Base-by-base conservation (phyloP, 228 moss, liverwort and hornwort species). In the Sphagnum magellanicum region DNA sequence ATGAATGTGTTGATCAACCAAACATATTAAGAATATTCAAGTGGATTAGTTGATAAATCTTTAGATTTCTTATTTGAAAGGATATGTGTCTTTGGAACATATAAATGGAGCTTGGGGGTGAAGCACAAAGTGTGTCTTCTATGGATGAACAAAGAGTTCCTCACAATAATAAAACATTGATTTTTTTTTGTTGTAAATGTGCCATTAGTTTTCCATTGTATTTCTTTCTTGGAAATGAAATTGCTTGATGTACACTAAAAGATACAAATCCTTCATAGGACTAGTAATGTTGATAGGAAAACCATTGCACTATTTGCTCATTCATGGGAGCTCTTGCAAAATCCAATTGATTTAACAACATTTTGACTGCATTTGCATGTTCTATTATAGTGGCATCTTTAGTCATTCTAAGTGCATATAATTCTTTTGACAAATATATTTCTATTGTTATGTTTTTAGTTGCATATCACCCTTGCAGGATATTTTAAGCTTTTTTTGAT, bases 181-280 rank as follows among this genome's bases (percentile, higher is more conserved):
- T 3, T 32, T 32, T 32, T 0, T 32, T 32, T 32, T 3, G 32
- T 32, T 32, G 32, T 32, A 32, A 32, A 32, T 32, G 32, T 2
- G 32, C 32, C 32, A 32, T 32, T 32, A 32, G 3, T 32, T 32
- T 16, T 63, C 46, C 16, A 8, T 32, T 32, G 15, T 12, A 63
- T n/a, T 63, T 63, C 32, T 32, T 32, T 63, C 63, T 63, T 63
- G 63, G 6, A 63, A 16, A 5, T 15, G 11, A 4, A 15, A 63
- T 15, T 8, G 11, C 46, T 15, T n/a, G 16, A 15, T 63, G 63
- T 8, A 4, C 11, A 65, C 6, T 49, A 4, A 48, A 6, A 65
- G 50, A 9, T 5, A 65, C 48, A 48, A 65, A 50, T 50, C 50
- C 65, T 65, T 65, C 50, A 65, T 65, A 65, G 10, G 65, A 65